phyloP scores from a whole-genome alignment of 2,329 filamentous ascomycete species.

The Acephala macrosclerotiorum region DNA sequence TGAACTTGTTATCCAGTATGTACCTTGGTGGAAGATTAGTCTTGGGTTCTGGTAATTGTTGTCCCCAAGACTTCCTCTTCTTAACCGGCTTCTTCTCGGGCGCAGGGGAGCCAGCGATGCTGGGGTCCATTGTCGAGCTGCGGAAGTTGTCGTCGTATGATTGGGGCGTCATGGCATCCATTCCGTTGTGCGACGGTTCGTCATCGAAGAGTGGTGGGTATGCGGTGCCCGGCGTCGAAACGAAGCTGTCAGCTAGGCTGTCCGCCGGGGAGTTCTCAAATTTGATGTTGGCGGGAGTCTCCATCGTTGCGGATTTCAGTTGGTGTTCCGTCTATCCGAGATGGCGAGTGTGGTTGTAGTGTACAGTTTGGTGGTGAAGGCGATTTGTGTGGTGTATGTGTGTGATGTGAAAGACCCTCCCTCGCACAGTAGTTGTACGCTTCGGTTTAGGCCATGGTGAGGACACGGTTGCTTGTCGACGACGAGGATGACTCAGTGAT shows the following conservation, averaged over 20 bases:
- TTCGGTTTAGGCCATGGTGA: constrained; percentile 18
- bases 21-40: constrained; percentile 93
- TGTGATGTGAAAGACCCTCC: neutral
- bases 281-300: constrained; percentile 41
- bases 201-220: constrained; percentile 44
- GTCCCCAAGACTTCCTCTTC: constrained; percentile 99
- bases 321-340: neutral
- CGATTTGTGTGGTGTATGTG: constrained; percentile 2
- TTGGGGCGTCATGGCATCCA: constrained; percentile 43
- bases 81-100: constrained; percentile 78
- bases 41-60: constrained; percentile 95
- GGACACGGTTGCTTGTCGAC: constrained; percentile 16
- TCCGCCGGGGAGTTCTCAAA: constrained; percentile 44
- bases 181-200: constrained; percentile 32
- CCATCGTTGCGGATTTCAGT: constrained; percentile 27
- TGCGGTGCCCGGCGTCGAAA: constrained; percentile 42
- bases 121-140: constrained; percentile 33
- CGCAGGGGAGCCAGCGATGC: constrained; percentile 39
- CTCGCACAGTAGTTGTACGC: constrained; percentile 21
- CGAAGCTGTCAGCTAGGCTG: constrained; percentile 44
- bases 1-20: constrained; percentile 34
- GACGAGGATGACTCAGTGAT: constrained; percentile 17
- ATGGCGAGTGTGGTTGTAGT: neutral
- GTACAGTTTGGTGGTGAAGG: neutral
- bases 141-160: constrained; percentile 45